These are phyloP conservation scores for Cutaneotrichosporon dermatis DNA, from an alignment of 1,284 basidiomycete genomes.

Conservation along the genomic window DNA sequence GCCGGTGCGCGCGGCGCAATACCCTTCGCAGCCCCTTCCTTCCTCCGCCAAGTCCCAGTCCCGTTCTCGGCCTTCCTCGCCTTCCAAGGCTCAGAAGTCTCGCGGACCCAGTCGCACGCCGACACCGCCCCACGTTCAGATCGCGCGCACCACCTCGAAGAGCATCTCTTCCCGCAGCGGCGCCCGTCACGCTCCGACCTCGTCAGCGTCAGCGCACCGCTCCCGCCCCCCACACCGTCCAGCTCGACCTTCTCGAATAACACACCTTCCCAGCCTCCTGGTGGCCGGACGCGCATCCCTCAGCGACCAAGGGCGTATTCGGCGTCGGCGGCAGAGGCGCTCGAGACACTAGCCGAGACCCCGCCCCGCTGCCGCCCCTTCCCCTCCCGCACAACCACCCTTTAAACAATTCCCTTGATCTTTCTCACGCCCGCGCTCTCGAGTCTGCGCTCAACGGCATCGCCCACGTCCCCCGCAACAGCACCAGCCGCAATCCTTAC, in stretches of 20 bases:
- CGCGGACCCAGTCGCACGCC: no score
- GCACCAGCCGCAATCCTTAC: no score
- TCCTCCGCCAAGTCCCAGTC: no score
- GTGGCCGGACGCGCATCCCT: constrained; percentile 12
- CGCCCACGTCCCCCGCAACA: neutral
- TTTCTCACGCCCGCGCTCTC: neutral
- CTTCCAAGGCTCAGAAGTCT: no score
- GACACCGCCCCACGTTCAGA: no score
- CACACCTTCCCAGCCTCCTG: neutral
- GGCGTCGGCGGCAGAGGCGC: constrained; percentile 6
- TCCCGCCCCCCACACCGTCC: neutral
- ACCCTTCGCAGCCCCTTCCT: no score
- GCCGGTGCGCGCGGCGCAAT: no score
- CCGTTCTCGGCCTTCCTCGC: no score
- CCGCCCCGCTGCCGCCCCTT: constrained; percentile 3
- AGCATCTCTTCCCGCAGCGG: no score
- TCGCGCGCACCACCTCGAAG: no score
- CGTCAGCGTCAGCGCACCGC: neutral
- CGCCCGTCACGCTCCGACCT: no score
- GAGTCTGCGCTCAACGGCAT: neutral
- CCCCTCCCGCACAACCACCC: neutral
- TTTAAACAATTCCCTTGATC: neutral
- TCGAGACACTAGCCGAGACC: constrained; percentile 7
- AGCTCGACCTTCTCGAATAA: neutral
- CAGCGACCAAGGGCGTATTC: constrained; percentile 13